A percentile compares a stretch with the other conserved stretches of the same genome.
These are phyloP conservation scores for Erysimum pusillum DNA, from an alignment of 441 rosid genomes.

Conservation along the genomic window DNA sequence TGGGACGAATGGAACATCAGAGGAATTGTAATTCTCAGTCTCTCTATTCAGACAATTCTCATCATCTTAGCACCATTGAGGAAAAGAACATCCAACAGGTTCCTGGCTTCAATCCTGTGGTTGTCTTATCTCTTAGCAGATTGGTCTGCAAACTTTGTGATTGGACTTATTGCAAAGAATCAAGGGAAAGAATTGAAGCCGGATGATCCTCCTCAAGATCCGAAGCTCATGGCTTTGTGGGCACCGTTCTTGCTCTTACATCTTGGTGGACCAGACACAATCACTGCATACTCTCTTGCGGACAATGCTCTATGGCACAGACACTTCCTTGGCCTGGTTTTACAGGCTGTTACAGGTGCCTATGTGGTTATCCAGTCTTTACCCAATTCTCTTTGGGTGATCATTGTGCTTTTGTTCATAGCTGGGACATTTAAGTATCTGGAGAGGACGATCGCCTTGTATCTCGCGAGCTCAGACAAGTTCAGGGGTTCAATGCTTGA, in stretches of 20 bases:
- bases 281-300: not conserved
- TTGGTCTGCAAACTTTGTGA: conserved; percentile 22
- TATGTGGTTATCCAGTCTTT: not conserved
- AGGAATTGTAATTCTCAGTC: conserved; percentile 24
- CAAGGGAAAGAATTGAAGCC: not conserved
- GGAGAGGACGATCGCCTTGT: not conserved
- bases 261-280: conserved; percentile 11
- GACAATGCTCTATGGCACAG: conserved; percentile 9
- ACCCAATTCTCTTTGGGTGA: not conserved
- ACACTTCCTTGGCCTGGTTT: not conserved
- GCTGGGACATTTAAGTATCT: not conserved
- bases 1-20: conserved; percentile 32
- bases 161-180: not conserved
- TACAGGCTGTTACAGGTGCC: conserved; percentile 2
- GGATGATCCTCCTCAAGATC: not conserved
- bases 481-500: not conserved
- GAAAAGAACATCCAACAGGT: conserved; percentile 12
- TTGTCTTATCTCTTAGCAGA: conserved; percentile 27
- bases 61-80: conserved; percentile 17
- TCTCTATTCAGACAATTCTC: conserved; percentile 21
- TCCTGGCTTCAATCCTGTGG: not conserved
- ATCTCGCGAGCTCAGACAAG: conserved; percentile 7
- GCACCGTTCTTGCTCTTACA: conserved; percentile 12
- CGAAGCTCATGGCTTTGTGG: not conserved
- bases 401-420: not conserved